Evolutionary conservation across 495 filamentous ascomycete genomes (phyloP), one percentile per base, ranked within the genome.

Genomic region (Entonaema liquescens): DNA sequence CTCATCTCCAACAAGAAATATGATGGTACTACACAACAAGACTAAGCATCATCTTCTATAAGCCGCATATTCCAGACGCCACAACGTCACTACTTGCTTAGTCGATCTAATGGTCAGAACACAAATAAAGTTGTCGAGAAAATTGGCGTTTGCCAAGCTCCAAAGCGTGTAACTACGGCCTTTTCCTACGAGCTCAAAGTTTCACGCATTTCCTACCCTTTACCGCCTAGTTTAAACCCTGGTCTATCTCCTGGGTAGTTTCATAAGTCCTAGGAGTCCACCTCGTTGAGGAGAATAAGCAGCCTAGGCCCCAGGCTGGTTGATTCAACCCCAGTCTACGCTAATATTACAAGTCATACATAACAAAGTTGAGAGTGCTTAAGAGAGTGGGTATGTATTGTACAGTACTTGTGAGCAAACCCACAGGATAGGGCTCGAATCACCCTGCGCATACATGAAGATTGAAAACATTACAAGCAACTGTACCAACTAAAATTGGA

Each of bases 31-130:
- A n/a, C n/a, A n/a, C n/a, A n/a, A n/a, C n/a, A n/a, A n/a, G n/a
- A n/a, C 59, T 55, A 57, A 47, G 28, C 44, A 67, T 67, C 63
- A 67, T 64, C 53, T 64, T 36, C 59, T 58, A 44, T 56, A 59
- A 67, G 64, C 59, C 64, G 59, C 59, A 72, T 62, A 35, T 59
- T 36, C 29, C 57, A 67, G 29, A 23, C 59, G 54, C 54, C 63
- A 72, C 63, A 63, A n/a, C 54, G 29, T n/a, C 3, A 54, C 42
- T 47, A 47, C 23, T 47, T 8, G 12, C 33, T 25, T 56, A 47
- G 53, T 55, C 60, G 53, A 67, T 56, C 49, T 64, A 44, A 33
- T 33, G 6, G 21, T 35, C 28, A 49, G 23, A 53, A 54, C 54
- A 61, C 59, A 33, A 44, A 47, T 29, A 62, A 26, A 62, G 25